Conservation (phyloP, 1,139 yeast species). For the Protomyces arabidopsidicola region DNA sequence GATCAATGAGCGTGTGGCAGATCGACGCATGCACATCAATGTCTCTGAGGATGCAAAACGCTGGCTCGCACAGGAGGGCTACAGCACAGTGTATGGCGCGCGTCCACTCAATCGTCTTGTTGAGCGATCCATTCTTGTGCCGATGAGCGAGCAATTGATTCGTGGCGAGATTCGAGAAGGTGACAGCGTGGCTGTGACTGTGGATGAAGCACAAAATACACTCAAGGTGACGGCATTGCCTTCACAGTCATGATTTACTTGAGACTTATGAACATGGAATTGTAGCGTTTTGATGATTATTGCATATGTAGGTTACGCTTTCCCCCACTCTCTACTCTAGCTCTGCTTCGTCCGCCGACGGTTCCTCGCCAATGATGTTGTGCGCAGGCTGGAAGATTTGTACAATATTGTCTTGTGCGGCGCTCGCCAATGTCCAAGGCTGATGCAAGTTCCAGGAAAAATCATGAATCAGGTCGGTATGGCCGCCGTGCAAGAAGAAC, state of each 20-base stretch:
- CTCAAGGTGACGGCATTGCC: conserved; percentile 43
- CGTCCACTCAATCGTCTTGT: conserved; percentile 88
- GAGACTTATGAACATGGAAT: neutral
- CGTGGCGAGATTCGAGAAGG: conserved; percentile 71
- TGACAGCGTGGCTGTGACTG: conserved; percentile 50
- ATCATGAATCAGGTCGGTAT: conserved; percentile 80
- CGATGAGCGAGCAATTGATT: conserved; percentile 73
- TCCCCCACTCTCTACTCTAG: neutral
- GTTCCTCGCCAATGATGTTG: conserved; percentile 23
- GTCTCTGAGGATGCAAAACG: conserved; percentile 58
- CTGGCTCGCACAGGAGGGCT: conserved; percentile 78
- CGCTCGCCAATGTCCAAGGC: conserved; percentile 74
- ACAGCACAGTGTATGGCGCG: conserved; percentile 89
- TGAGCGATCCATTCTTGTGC: conserved; percentile 75
- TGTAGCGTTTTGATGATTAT: too few relatives aligned
- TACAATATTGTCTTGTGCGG: conserved; percentile 80
- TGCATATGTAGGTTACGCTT: neutral
- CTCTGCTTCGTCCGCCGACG: conserved; percentile 13
- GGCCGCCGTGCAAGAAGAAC: conserved; percentile 81
- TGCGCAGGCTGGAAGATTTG: conserved; percentile 62
- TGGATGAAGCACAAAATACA: conserved; percentile 40
- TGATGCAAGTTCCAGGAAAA: conserved; percentile 61
- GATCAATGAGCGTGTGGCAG: conserved; percentile 69
- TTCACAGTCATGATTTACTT: neutral
- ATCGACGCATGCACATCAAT: conserved; percentile 65